These are phyloP conservation scores for Arbutus unedo DNA, from an alignment of 148 eudicot genomes.

Conservation along the genomic window DNA sequence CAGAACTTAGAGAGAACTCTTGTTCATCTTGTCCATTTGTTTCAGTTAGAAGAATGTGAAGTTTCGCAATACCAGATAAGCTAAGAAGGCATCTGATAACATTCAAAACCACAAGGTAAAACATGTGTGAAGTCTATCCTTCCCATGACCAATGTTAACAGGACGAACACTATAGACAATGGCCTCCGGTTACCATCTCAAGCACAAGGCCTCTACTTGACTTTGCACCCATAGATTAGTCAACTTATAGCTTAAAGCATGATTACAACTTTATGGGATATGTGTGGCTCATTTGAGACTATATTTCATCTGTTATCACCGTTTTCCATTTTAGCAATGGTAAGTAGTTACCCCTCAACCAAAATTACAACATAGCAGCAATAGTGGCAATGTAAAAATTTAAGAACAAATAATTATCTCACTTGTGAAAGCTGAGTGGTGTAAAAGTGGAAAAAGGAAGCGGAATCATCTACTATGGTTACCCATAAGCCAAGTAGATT, in stretches of 20 bases:
- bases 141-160: neutral
- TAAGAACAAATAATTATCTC: neutral
- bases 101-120: neutral
- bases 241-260: neutral
- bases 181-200: neutral
- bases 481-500: neutral
- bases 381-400: neutral
- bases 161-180: neutral
- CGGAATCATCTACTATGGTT: neutral
- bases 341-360: neutral
- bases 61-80: neutral
- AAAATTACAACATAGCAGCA: neutral
- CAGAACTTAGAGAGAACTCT: slow-evolving; percentile 1
- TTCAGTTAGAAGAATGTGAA: neutral
- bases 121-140: neutral
- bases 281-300: too few relatives aligned
- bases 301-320: neutral
- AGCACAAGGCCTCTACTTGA: neutral
- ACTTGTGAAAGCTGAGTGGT: neutral
- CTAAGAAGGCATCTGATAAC: neutral
- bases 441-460: neutral
- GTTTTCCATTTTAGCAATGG: neutral
- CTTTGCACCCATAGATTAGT: neutral
- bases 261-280: neutral
- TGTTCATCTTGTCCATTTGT: neutral